These are phyloP conservation scores for Termitomyces sp. DNA, from an alignment of 768 basidiomycete species.

Conservation along the genomic window DNA sequence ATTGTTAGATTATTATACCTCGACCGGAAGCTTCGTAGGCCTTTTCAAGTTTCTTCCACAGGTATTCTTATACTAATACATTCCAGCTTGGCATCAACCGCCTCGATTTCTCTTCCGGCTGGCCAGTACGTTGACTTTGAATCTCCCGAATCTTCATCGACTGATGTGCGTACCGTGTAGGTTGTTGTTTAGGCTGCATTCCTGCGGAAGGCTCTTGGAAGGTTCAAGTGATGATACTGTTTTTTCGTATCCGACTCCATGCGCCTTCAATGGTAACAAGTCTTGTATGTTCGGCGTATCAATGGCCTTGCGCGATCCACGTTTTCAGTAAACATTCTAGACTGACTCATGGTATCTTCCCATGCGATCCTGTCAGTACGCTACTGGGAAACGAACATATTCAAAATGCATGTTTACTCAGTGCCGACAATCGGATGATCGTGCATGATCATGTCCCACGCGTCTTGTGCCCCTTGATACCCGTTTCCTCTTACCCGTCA, in stretches of 20 bases:
- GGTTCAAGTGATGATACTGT: not conserved
- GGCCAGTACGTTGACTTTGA: constrained; percentile 32
- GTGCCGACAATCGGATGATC: no score
- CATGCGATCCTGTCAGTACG: not conserved
- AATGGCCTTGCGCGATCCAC: not conserved
- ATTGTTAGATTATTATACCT: constrained; percentile 44
- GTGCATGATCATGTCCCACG: no score
- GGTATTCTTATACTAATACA: not conserved
- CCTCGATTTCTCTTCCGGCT: constrained; percentile 44
- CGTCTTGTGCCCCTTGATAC: no score
- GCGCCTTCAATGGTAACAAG: not conserved
- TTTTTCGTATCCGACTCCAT: no score
- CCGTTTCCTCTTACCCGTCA: no score
- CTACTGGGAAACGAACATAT: not conserved
- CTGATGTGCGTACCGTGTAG: not conserved
- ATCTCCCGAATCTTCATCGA: not conserved
- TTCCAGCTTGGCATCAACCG: constrained; percentile 39
- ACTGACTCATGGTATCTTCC: not conserved
- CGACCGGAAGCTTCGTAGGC: constrained; percentile 37
- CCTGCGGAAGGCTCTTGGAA: not conserved
- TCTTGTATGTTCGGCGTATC: not conserved
- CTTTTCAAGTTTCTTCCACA: not conserved
- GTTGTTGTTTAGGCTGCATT: not conserved
- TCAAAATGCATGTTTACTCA: no score
- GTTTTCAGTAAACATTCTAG: not conserved